These are phyloP conservation scores for Theobroma grandiflorum DNA, from an alignment of 441 rosid species.

Conservation along the genomic window DNA sequence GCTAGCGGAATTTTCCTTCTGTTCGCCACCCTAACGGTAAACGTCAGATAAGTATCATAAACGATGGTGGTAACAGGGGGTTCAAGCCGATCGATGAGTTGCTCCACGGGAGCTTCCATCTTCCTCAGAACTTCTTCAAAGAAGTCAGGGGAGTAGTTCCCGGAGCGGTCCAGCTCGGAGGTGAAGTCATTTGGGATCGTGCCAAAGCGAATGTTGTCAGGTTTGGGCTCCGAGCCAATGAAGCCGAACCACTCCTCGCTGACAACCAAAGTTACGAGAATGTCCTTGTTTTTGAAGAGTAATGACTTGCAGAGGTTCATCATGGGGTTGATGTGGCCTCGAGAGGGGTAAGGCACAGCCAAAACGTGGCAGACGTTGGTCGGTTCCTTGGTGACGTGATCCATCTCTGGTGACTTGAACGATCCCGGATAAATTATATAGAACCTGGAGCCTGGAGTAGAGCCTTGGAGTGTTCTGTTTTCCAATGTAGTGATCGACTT, in stretches of 20 bases:
- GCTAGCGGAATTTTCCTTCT: slow-evolving; percentile 53
- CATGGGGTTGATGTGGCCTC: slow-evolving; percentile 44
- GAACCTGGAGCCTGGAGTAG: background rate
- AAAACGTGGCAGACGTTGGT: slow-evolving; percentile 9
- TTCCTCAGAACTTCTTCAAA: slow-evolving; percentile 35
- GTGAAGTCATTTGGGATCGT: slow-evolving; percentile 19
- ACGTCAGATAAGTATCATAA: slow-evolving; percentile 31
- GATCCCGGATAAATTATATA: background rate
- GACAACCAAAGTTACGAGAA: slow-evolving; percentile 27
- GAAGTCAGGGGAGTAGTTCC: slow-evolving; percentile 32
- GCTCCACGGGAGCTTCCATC: slow-evolving; percentile 33
- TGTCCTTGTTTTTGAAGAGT: slow-evolving; percentile 21
- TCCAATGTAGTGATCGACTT: background rate
- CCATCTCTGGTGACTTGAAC: background rate
- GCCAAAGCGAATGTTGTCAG: slow-evolving; percentile 16
- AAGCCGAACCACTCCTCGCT: slow-evolving; percentile 27
- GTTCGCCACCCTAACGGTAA: slow-evolving; percentile 27
- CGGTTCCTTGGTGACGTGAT: background rate
- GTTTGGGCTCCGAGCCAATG: slow-evolving; percentile 16
- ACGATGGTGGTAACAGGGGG: slow-evolving; percentile 29
- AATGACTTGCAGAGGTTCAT: slow-evolving; percentile 34
- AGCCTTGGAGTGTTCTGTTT: background rate
- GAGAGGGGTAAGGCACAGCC: slow-evolving; percentile 33
- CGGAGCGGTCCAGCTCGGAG: slow-evolving; percentile 19
- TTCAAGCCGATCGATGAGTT: slow-evolving; percentile 30